Percentiles rank a stretch among this genome's conserved stretches.
These are phyloP conservation scores for Coemansia sp. DNA, from an alignment of 192 early-diverging fungal genomes.

Conservation along the genomic window DNA sequence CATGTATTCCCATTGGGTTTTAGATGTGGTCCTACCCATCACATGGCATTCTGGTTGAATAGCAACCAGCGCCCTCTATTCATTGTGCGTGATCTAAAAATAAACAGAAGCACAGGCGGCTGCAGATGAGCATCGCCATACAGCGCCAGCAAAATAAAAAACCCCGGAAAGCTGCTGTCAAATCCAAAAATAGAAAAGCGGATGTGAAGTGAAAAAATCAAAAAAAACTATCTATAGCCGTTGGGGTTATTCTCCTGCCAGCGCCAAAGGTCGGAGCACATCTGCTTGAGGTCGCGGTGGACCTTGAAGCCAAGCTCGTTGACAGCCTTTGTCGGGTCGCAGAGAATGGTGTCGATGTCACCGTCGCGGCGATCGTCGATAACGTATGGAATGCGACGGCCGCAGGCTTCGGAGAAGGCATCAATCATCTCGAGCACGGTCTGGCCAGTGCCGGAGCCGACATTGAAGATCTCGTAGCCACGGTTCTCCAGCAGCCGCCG, in stretches of 20 bases:
- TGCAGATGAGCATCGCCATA: too few relatives aligned
- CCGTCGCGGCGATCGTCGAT: constrained; percentile 70
- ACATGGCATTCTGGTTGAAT: too few relatives aligned
- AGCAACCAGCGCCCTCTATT: too few relatives aligned
- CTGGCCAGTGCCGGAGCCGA: constrained; percentile 91
- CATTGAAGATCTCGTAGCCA: constrained; percentile 74
- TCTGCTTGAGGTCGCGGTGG: constrained; percentile 57
- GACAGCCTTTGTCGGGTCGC: constrained; percentile 68
- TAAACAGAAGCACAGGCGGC: too few relatives aligned
- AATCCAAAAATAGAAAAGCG: not conserved
- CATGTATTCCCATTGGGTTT: too few relatives aligned
- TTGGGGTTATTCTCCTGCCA: constrained; percentile 73
- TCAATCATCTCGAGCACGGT: constrained; percentile 90
- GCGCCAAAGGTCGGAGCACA: constrained; percentile 70
- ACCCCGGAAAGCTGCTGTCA: too few relatives aligned
- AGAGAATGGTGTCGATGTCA: constrained; percentile 84
- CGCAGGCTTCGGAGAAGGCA: constrained; percentile 76
- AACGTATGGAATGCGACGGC: constrained; percentile 73
- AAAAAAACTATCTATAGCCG: constrained; percentile 47
- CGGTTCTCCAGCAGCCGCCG: constrained; percentile 65
- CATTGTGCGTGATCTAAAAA: too few relatives aligned
- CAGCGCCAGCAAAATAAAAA: too few relatives aligned
- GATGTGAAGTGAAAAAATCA: not conserved
- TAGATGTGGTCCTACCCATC: too few relatives aligned
- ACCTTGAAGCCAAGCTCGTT: constrained; percentile 68